Evolutionary conservation across 148 eudicot species (phyloP), one percentile per base, ranked within the genome.

Genomic region (Chenopodium suecicum): DNA sequence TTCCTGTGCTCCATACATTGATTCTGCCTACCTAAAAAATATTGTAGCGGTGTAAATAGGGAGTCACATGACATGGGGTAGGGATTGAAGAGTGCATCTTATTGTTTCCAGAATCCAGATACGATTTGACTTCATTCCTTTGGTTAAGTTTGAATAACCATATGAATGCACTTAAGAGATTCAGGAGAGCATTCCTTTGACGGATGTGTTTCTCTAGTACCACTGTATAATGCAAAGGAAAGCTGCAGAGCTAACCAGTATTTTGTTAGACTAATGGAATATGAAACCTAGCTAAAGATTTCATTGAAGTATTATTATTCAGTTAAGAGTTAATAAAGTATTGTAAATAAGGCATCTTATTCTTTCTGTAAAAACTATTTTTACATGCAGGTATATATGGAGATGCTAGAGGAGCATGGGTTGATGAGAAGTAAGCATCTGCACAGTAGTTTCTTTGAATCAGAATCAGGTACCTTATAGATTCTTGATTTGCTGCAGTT

Each of bases 361-460:
- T 70, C 67, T 73, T 76, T 48, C 9, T 44, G 8, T 34, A 50
- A 48, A 29, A 54, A 71, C 47, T 77, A 9, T 44, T 80, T 11
- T 44, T 56, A 47, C 60, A 31, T 74, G 70, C 72, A 94, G 98
- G 98, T 83, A 87, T 95, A 52, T 95, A 95, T 82, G 98, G 97
- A 86, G 90, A 93, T 83, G 89, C 88, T 69, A 87, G 90, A 78
- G 98, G 97, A 76, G 90, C 88, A 27, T 95, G 96, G 98, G 91
- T 95, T 67, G 91, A 95, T 77, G 98, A 95, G 82, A 90, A 91
- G 98, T 93, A 91, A 91, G 94, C 85, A 88, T 87, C 87, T 85
- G 65, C 66, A 62, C 47, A 50, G 48, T 64, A 62, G 67, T 41
- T 65, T 76, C 19, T 80, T 73, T 79, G 65, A 78, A 67, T 74